Conservation (phyloP, 768 basidiomycete genomes). For the Mycena galericulata region DNA sequence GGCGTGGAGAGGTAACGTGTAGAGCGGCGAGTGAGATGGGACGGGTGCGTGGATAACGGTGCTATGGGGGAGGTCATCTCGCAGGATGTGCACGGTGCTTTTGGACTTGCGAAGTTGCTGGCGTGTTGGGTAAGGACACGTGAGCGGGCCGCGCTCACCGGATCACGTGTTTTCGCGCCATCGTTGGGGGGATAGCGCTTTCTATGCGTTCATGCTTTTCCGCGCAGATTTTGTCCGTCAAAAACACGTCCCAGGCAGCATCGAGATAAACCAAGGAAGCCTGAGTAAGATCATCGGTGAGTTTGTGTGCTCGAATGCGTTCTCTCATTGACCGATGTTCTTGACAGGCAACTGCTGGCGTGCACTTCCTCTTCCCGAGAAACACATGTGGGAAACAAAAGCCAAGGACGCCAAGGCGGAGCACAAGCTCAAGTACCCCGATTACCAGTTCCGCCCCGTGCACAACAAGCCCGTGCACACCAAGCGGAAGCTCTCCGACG, state of each 20-base stretch:
- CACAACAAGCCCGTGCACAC: slow-evolving; percentile 63
- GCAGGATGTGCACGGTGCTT: no score
- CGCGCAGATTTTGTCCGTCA: slow-evolving; percentile 84
- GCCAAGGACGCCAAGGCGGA: slow-evolving; percentile 82
- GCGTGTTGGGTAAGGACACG: no score
- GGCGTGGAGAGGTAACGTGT: no score
- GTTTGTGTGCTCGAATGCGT: slow-evolving; percentile 38
- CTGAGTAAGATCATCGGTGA: slow-evolving; percentile 79
- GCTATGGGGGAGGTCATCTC: no score
- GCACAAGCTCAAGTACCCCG: slow-evolving; percentile 76
- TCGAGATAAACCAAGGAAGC: slow-evolving; percentile 83
- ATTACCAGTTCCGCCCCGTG: slow-evolving; percentile 69
- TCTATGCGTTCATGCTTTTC: slow-evolving; percentile 91
- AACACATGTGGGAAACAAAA: slow-evolving; percentile 76
- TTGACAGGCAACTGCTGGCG: slow-evolving; percentile 80
- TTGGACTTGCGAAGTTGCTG: no score
- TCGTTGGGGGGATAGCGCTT: no score
- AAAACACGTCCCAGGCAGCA: slow-evolving; percentile 82
- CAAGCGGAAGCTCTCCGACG: slow-evolving; percentile 63
- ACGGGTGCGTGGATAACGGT: no score
- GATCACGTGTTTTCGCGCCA: no score
- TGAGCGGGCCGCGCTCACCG: no score
- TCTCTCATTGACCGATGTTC: slow-evolving; percentile 32
- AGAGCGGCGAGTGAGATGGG: no score
- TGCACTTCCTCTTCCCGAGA: slow-evolving; percentile 75